Evolutionary conservation across 2,329 filamentous ascomycete species (phyloP).

Genomic region (Penicillium sp.): DNA sequence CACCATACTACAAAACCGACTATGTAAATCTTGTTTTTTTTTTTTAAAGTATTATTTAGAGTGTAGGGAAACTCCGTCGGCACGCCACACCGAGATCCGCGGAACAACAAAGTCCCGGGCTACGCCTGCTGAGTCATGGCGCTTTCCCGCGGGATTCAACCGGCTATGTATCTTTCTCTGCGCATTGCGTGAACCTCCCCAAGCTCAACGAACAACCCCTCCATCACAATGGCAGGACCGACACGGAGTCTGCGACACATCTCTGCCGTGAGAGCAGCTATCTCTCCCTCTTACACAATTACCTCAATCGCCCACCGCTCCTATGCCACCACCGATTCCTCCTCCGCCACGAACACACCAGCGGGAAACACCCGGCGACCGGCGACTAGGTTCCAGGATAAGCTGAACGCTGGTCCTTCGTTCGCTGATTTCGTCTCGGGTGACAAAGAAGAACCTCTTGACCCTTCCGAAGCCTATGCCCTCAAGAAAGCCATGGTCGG

Average conservation of each 20-base stretch:
- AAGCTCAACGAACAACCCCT: conserved; percentile 12
- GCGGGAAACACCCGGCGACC: conserved; percentile 59
- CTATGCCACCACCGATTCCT: conserved; percentile 46
- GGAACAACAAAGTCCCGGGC: conserved; percentile 12
- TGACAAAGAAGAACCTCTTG: conserved; percentile 46
- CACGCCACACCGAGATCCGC: neutral
- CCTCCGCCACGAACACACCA: conserved; percentile 38
- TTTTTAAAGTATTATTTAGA: neutral
- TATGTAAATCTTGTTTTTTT: too few relatives aligned
- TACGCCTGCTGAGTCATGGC: conserved; percentile 14
- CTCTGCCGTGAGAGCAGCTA: conserved; percentile 30
- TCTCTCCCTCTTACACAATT: conserved; percentile 21
- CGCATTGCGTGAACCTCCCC: neutral
- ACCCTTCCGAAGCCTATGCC: conserved; percentile 59
- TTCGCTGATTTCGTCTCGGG: conserved; percentile 66
- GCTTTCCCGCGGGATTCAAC: conserved; percentile 37
- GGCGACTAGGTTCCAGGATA: conserved; percentile 63
- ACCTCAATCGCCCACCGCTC: conserved; percentile 30
- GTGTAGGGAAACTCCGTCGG: neutral
- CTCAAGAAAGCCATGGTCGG: conserved; percentile 66
- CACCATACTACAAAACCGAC: too few relatives aligned
- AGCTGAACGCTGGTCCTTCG: conserved; percentile 66
- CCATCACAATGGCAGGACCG: conserved; percentile 37
- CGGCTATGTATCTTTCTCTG: conserved; percentile 24
- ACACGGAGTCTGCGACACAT: conserved; percentile 37